Conservation (phyloP, 257 asterid genomes). For the Craterostigma plantagineum region DNA sequence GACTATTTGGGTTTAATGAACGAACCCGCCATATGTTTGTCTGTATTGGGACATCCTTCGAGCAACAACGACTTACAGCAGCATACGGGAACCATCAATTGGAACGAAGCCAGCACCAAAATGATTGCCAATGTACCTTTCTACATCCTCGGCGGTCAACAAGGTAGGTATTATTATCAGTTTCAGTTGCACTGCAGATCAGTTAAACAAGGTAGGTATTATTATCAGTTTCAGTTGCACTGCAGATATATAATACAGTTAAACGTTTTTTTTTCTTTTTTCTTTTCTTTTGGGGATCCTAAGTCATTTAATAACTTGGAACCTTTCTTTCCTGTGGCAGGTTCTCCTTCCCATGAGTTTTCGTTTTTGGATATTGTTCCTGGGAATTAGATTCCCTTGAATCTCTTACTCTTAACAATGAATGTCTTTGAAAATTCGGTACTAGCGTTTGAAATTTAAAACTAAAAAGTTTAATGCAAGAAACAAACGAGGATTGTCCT, state of each 20-base stretch:
- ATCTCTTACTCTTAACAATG: no score
- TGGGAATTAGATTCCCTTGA: constrained; percentile 15
- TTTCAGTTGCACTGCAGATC: no score
- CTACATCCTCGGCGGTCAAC: constrained; percentile 61
- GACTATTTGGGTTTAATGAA: constrained; percentile 75
- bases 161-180: constrained; percentile 27
- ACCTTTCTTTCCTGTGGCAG: constrained; percentile 26
- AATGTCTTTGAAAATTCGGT: no score
- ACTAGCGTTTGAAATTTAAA: no score
- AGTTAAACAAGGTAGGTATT: no score
- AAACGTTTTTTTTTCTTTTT: no score
- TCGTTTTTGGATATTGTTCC: constrained; percentile 58
- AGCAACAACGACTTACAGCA: constrained; percentile 29
- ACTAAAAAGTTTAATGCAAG: no score
- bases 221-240: no score
- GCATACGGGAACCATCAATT: constrained; percentile 60
- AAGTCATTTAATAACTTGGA: no score
- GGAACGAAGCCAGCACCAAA: constrained; percentile 58
- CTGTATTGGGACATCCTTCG: constrained; percentile 59
- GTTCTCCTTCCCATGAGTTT: constrained; percentile 65
- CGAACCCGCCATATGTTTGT: constrained; percentile 78
- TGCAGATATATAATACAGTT: no score
- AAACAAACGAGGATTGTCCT: no score
- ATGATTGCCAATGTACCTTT: constrained; percentile 79
- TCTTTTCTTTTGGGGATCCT: no score